phyloP scores from a whole-genome alignment of 768 basidiomycete species.

The Phanerochaete sordida region DNA sequence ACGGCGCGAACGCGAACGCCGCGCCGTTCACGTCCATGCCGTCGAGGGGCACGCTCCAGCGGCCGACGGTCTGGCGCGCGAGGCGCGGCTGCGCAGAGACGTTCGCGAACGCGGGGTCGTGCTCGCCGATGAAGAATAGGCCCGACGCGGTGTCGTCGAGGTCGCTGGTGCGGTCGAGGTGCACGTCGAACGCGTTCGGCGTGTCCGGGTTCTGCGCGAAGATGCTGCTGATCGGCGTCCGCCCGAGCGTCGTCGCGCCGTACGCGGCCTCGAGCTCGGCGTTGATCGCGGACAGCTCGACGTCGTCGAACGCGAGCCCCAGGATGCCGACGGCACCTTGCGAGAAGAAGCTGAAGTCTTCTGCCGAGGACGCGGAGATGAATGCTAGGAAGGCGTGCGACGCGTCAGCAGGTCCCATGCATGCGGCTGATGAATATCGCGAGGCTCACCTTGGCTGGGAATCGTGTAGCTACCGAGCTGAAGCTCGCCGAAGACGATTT shows the following conservation, averaged over 20 bases:
- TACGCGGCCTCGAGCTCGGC: constrained; percentile 1
- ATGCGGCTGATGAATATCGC: background rate
- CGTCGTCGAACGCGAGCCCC: constrained; percentile 71
- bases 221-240: constrained; percentile 21
- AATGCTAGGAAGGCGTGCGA: constrained; percentile 45
- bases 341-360: constrained; percentile 2
- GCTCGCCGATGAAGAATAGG: constrained; percentile 21
- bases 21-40: constrained; percentile 47
- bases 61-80: constrained; percentile 33
- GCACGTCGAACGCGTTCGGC: constrained; percentile 23
- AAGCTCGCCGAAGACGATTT: constrained; percentile 32
- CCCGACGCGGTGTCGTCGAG: constrained; percentile 18
- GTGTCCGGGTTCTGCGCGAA: constrained; percentile 17
- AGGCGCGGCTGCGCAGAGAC: constrained; percentile 20
- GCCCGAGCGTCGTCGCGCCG: constrained; percentile 17
- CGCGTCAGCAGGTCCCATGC: background rate
- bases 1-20: constrained; percentile 41
- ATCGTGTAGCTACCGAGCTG: constrained; percentile 32
- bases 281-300: constrained; percentile 41
- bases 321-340: constrained; percentile 45
- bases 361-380: constrained; percentile 26
- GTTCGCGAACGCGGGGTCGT: constrained; percentile 13
- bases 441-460: constrained; percentile 61
- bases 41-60: constrained; percentile 34
- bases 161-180: constrained; percentile 21